Percentiles rank a stretch among this genome's conserved stretches.
Conservation (phyloP, 495 filamentous ascomycete species). For the Hyaloscypha finlandica region DNA sequence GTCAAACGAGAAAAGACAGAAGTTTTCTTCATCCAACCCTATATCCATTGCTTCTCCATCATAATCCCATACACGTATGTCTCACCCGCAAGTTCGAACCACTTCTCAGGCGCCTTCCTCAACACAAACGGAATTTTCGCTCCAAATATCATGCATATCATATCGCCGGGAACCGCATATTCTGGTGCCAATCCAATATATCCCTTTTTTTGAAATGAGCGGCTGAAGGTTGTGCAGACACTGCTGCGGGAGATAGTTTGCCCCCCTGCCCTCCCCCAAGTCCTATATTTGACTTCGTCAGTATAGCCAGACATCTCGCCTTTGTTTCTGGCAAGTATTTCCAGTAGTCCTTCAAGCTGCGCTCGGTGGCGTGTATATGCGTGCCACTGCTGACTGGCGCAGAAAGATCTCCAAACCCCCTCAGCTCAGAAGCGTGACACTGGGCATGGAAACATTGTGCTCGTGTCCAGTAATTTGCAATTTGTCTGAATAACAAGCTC, state of each 20-base stretch:
- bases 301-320: not conserved
- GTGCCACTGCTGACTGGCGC: conserved; percentile 1
- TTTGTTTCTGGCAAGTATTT: not conserved
- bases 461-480: not conserved
- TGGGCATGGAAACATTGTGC: not conserved
- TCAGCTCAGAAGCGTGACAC: conserved; percentile 4
- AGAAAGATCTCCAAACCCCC: conserved; percentile 1
- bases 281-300: not conserved
- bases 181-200: conserved; percentile 17
- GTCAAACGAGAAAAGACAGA: not conserved
- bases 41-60: not conserved
- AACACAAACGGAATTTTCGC: conserved; percentile 13
- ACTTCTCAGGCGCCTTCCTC: not conserved
- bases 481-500: not conserved
- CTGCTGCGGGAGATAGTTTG: conserved; percentile 3
- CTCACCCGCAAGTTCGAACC: conserved; percentile 2
- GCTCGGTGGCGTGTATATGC: not conserved
- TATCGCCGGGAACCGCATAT: conserved; percentile 4
- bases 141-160: conserved; percentile 8
- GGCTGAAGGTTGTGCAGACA: not conserved
- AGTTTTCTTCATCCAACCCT: not conserved
- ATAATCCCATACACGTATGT: not conserved
- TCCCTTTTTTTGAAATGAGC: conserved; percentile 14
- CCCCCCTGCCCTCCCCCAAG: conserved; percentile 8
- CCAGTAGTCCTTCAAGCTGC: not conserved